Percentiles rank a stretch among this genome's conserved stretches.
Evolutionary conservation across 805 yeast species (phyloP).

Genomic region (Priceomyces melissophilus): DNA sequence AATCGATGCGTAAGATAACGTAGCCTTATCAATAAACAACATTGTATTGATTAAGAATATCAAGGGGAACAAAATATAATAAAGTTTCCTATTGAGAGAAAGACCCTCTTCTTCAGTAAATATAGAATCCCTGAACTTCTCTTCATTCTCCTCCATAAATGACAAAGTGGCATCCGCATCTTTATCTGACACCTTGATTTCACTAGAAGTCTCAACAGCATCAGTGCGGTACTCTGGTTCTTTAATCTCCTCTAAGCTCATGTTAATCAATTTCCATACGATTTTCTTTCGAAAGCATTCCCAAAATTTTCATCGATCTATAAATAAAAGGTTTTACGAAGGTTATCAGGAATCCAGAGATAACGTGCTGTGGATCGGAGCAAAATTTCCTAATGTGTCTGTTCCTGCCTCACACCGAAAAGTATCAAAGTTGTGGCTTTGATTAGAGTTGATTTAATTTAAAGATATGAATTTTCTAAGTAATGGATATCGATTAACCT

Average conservation of each 20-base stretch:
- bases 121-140: not conserved
- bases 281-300: no score
- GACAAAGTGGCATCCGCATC: not conserved
- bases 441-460: no score
- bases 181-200: not conserved
- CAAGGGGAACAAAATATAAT: not conserved
- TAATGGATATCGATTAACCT: no score
- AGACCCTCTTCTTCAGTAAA: not conserved
- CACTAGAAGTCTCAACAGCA: not conserved
- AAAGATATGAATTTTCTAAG: no score
- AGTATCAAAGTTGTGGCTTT: no score
- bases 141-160: not conserved
- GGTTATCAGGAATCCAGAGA: no score
- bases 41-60: slow-evolving; percentile 28
- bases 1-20: slow-evolving; percentile 47
- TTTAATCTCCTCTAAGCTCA: not conserved
- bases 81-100: not conserved
- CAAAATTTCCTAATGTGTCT: no score
- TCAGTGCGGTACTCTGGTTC: not conserved
- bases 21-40: slow-evolving; percentile 50
- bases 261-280: no score
- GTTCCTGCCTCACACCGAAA: no score
- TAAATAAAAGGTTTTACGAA: no score
- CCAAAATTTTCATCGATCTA: no score
- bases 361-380: no score